Conservation (phyloP, 73 alveolate species). For the Paramecium caudatum region DNA sequence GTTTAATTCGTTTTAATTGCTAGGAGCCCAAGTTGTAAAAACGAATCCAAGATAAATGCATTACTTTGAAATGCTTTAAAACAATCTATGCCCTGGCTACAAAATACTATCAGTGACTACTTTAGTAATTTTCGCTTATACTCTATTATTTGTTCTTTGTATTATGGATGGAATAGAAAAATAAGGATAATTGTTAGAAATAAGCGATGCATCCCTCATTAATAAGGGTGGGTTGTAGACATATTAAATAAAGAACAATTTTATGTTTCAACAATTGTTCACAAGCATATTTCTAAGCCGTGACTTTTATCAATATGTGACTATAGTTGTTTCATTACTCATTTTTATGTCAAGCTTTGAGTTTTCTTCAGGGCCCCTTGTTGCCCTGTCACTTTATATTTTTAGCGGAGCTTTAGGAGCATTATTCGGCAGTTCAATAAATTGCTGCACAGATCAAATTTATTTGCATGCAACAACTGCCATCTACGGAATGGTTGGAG, state of each 20-base stretch:
- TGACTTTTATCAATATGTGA: conserved; percentile 25
- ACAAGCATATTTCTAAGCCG: conserved; percentile 2
- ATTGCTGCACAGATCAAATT: conserved; percentile 33
- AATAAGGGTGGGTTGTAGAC: conserved; percentile 20
- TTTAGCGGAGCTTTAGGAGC: conserved; percentile 33
- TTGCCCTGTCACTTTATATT: background rate
- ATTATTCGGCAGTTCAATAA: conserved; percentile 40
- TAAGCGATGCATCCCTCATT: background rate
- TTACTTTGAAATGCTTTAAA: conserved; percentile 26
- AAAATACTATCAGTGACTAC: conserved; percentile 29
- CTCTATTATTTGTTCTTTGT: conserved; percentile 33
- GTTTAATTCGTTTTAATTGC: background rate
- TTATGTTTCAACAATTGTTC: background rate
- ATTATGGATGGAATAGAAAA: conserved; percentile 44
- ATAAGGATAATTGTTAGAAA: conserved; percentile 53
- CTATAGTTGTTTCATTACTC: background rate
- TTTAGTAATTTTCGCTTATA: background rate
- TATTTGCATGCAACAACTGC: conserved; percentile 31
- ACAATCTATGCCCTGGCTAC: conserved; percentile 25
- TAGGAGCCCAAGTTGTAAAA: conserved; percentile 37
- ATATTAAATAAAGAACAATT: conserved; percentile 10
- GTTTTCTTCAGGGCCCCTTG: conserved; percentile 38
- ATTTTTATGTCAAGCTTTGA: conserved; percentile 41
- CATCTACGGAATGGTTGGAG: conserved; percentile 35
- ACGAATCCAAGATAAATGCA: conserved; percentile 53